Percentiles rank a stretch among this genome's conserved stretches.
Evolutionary conservation across 2,329 filamentous ascomycete species (phyloP).

Genomic region (Diaporthe helianthi): DNA sequence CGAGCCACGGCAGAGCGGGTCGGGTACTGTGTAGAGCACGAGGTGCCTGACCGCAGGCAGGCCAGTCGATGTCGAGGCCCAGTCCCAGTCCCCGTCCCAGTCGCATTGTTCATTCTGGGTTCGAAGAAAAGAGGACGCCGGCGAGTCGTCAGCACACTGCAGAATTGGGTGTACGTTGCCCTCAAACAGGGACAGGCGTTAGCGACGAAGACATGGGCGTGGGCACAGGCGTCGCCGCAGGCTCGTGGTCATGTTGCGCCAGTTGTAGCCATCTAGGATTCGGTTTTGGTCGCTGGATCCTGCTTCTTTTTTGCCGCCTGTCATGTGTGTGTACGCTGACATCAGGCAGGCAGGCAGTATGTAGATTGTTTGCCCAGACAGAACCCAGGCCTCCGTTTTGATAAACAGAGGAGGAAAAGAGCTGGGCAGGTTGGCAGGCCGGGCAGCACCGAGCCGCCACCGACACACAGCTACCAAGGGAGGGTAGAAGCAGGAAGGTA

Average conservation of each 20-base stretch:
- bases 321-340: neutral
- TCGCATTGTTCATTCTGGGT: neutral
- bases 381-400: too few species aligned
- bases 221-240: neutral
- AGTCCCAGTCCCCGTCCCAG: neutral
- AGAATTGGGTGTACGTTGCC: neutral
- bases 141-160: constrained; percentile 26
- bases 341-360: neutral
- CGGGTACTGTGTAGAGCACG: constrained; percentile 10
- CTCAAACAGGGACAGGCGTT: neutral
- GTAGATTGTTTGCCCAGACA: neutral
- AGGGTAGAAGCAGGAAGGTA: too few species aligned
- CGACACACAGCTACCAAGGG: neutral
- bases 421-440: constrained; percentile 21
- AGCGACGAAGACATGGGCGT: neutral
- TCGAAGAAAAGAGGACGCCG: neutral
- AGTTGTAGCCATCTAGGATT: neutral
- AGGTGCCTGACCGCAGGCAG: neutral
- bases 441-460: constrained; percentile 11
- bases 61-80: neutral
- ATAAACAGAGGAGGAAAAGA: neutral
- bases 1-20: constrained; percentile 7
- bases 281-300: neutral
- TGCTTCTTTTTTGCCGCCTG: neutral
- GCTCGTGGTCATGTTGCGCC: neutral